Percentiles rank a stretch among this genome's conserved stretches.
These are phyloP conservation scores for Hymenoscyphus albidus DNA, from an alignment of 2,329 filamentous ascomycete species.

Conservation along the genomic window DNA sequence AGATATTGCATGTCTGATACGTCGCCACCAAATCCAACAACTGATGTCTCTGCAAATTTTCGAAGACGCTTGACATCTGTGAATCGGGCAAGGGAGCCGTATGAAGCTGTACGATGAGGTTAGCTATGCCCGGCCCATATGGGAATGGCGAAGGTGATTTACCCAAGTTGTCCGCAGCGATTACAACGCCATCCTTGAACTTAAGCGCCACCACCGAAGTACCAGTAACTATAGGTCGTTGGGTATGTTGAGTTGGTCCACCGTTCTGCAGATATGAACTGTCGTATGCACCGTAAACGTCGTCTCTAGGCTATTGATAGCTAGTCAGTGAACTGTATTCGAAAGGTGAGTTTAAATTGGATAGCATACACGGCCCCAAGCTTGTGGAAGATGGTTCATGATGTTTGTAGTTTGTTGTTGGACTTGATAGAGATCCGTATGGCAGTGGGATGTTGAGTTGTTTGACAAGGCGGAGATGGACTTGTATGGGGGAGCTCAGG, in stretches of 20 bases:
- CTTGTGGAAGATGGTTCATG: slow-evolving; percentile 72
- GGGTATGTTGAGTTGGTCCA: slow-evolving; percentile 78
- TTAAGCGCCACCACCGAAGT: slow-evolving; percentile 94
- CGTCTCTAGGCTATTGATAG: slow-evolving; percentile 76
- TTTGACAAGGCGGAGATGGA: slow-evolving; percentile 8
- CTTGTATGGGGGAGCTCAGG: slow-evolving; percentile 15
- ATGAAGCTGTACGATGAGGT: slow-evolving; percentile 64
- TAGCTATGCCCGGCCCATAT: slow-evolving; percentile 14
- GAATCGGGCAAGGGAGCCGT: slow-evolving; percentile 95
- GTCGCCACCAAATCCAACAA: slow-evolving; percentile 94
- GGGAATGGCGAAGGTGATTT: slow-evolving; percentile 22
- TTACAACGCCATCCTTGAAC: slow-evolving; percentile 93
- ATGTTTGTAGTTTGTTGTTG: slow-evolving; percentile 7
- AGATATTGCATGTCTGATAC: slow-evolving; percentile 99
- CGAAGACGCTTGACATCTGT: slow-evolving; percentile 94
- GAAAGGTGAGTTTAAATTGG: not conserved
- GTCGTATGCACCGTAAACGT: slow-evolving; percentile 94
- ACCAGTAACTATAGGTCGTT: slow-evolving; percentile 89
- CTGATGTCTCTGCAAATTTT: slow-evolving; percentile 75
- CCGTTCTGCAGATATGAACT: slow-evolving; percentile 72
- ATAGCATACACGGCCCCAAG: slow-evolving; percentile 66
- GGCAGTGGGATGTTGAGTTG: slow-evolving; percentile 7
- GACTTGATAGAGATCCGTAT: not conserved
- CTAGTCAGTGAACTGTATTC: slow-evolving; percentile 36
- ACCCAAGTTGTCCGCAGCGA: slow-evolving; percentile 96